Evolutionary conservation across 345 rosid genomes (phyloP).

Genomic region (Melaleuca quinquenervia): DNA sequence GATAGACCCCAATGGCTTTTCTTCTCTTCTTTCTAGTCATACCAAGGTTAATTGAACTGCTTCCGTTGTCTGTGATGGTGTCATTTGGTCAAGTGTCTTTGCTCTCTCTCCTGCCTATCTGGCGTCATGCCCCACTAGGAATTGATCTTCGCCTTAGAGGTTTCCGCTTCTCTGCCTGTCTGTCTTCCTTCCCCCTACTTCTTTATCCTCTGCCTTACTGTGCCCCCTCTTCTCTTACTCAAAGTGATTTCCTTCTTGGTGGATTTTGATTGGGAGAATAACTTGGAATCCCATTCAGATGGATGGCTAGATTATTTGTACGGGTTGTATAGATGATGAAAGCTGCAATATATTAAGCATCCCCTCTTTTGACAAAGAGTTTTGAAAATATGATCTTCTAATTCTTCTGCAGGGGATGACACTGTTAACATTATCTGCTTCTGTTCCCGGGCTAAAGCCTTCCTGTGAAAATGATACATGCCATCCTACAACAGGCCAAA

Average conservation of each 20-base stretch:
- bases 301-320: neutral
- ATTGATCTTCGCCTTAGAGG: too few relatives aligned
- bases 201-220: too few relatives aligned
- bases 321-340: neutral
- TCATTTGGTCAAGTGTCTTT: neutral
- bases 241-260: too few relatives aligned
- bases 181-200: too few relatives aligned
- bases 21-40: neutral
- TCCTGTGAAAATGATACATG: conserved; percentile 38
- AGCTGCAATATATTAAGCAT: neutral
- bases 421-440: conserved; percentile 69
- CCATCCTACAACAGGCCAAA: conserved; percentile 41
- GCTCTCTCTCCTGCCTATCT: neutral
- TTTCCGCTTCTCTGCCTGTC: too few relatives aligned
- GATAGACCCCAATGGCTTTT: neutral
- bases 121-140: too few relatives aligned
- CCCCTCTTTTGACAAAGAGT: neutral
- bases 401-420: conserved; percentile 64
- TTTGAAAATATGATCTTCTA: neutral
- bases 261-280: neutral
- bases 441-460: conserved; percentile 67
- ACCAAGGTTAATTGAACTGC: neutral
- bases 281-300: neutral
- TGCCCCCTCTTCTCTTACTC: too few relatives aligned
- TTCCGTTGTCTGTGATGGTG: neutral